Base-by-base conservation (phyloP, 371 early-diverging fungal genomes). In the Mortierella sp. region DNA sequence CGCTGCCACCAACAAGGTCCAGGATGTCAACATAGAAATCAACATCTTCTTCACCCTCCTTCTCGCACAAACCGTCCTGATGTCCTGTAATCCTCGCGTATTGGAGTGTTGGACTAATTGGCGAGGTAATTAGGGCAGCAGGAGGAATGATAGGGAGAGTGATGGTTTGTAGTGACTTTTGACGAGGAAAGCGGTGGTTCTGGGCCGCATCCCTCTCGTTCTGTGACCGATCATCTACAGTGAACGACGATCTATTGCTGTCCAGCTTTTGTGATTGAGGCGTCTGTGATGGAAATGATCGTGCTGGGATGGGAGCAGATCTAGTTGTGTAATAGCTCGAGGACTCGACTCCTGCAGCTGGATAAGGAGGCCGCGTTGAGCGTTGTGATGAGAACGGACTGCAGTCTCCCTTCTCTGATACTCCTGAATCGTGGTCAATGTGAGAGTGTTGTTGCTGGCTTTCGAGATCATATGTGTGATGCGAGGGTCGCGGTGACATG, bases 1-100 rank as follows among this genome's bases (percentile, higher is more conserved):
- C 25, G 21, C 22, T 39, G 12, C 54, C 54, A 8, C 27, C 31
- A 19, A 28, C 44, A 46, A 61, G 22, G 28, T 48, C 54, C 34
- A 61, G 28, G 46, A 61, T 54, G 40, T 61, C 62, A 14, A 31
- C 24, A n/a, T 61, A 61, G 24, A 54, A 61, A 37, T 46, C 62
- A 29, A 8, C 22, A 47, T 19, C 12, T 47, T 16, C 25, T 27
- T 16, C 24, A 24, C 45, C 24, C 40, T 48, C 47, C 3, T 57
- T n/a, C 13, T 4, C 25, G 37, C 39, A 5, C 34, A 16, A 39
- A 41, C n/a, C 22, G 41, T 24, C 19, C 16, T 41, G 39, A 39
- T n/a, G n/a, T n/a, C n/a, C n/a, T n/a, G n/a, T n/a, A n/a, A n/a
- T n/a, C n/a, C 10, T 34, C 34, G 34, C 10, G 34, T 34, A 10